Evolutionary conservation across 768 basidiomycete species (phyloP).

Genomic region (Tubosaeta brunneosetosa): DNA sequence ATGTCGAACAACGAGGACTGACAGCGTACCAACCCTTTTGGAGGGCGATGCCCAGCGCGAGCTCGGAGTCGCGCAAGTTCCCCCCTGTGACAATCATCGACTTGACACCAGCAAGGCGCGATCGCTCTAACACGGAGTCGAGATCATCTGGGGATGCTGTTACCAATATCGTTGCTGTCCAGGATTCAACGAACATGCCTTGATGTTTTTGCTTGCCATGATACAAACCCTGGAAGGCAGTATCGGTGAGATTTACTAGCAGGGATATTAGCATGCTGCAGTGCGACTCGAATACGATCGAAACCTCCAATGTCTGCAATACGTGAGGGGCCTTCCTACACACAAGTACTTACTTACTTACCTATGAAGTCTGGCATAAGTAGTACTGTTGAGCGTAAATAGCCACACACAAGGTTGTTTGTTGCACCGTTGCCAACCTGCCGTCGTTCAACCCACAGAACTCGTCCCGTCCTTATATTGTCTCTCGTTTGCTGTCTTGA

Average conservation of each 20-base stretch:
- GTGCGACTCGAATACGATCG: neutral
- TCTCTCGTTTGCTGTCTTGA: conserved; percentile 20
- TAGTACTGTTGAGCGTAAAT: neutral
- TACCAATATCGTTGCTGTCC: neutral
- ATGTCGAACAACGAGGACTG: neutral
- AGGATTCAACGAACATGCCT: conserved; percentile 28
- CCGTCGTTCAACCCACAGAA: conserved; percentile 5
- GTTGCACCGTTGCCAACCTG: neutral
- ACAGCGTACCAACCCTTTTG: conserved; percentile 40
- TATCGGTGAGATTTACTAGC: conserved; percentile 53
- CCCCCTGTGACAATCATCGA: conserved; percentile 77
- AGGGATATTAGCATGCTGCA: neutral
- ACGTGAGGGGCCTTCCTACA: neutral
- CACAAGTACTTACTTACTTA: neutral
- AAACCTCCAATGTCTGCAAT: conserved; percentile 39
- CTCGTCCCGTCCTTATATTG: conserved; percentile 12
- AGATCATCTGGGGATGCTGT: conserved; percentile 51
- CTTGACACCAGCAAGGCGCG: conserved; percentile 55
- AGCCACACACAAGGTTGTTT: neutral
- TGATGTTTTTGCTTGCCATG: conserved; percentile 48
- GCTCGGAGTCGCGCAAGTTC: conserved; percentile 56
- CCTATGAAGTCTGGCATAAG: conserved; percentile 31
- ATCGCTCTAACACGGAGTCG: conserved; percentile 50
- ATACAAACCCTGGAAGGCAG: conserved; percentile 50
- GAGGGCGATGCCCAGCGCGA: conserved; percentile 58